Percentiles rank a stretch among this genome's conserved stretches.
Conservation (phyloP, 176 grass and related monocot species). For the Olyra latifolia region DNA sequence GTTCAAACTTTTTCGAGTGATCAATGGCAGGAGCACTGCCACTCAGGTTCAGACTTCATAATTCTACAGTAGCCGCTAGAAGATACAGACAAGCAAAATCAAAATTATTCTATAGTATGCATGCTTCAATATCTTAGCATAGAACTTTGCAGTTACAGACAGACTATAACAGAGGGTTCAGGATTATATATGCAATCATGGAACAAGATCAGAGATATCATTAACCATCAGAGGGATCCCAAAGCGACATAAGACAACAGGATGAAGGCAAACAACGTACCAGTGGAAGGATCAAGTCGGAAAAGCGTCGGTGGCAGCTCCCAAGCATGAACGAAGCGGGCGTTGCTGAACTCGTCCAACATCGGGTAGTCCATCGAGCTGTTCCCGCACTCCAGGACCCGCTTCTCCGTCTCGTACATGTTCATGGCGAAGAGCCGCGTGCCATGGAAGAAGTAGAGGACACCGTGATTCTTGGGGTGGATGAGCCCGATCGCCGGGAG, state of each 20-base stretch:
- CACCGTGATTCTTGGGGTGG: background rate
- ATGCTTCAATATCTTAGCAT: background rate
- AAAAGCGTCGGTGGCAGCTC: background rate
- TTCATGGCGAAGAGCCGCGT: background rate
- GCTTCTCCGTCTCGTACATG: background rate
- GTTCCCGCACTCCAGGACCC: background rate
- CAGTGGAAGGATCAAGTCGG: background rate
- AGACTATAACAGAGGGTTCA: background rate
- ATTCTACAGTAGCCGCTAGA: background rate
- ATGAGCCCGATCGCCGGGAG: slow-evolving; percentile 8
- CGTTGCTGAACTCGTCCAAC: background rate
- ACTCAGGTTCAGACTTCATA: background rate
- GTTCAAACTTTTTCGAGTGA: no score
- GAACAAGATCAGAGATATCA: background rate
- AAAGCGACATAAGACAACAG: background rate
- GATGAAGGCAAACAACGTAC: background rate
- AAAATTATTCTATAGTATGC: background rate
- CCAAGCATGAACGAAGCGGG: background rate
- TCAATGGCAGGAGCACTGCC: no score
- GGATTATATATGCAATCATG: background rate
- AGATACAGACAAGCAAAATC: background rate
- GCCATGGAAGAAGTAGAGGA: slow-evolving; percentile 15
- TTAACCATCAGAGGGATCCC: background rate
- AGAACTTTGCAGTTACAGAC: background rate
- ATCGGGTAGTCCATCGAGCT: background rate